Conservation (phyloP, 192 early-diverging fungal species). For the Coemansia sp. region DNA sequence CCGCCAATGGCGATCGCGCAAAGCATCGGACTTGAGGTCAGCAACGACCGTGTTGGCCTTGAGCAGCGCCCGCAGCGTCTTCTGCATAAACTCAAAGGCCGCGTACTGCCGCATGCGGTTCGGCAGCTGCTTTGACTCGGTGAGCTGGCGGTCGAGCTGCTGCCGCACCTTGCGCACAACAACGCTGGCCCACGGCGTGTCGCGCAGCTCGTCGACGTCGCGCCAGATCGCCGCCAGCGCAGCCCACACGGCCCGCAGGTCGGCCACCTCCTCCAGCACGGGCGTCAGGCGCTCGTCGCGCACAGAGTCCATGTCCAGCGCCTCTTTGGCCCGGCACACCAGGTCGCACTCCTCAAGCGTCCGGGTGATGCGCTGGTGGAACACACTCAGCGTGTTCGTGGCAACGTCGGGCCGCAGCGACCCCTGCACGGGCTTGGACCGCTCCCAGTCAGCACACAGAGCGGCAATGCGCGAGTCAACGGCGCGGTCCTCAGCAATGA, state of each 20-base stretch:
- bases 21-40: conserved; percentile 94
- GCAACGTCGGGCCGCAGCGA: conserved; percentile 86
- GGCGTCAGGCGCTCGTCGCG: conserved; percentile 72
- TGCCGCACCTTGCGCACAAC: conserved; percentile 89
- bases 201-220: conserved; percentile 77
- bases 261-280: conserved; percentile 86
- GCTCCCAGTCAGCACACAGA: conserved; percentile 89
- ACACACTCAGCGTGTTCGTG: conserved; percentile 74
- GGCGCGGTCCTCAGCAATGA: conserved; percentile 86
- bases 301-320: conserved; percentile 78
- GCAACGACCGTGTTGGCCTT: conserved; percentile 77
- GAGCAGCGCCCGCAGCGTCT: conserved; percentile 73
- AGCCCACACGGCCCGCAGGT: conserved; percentile 92
- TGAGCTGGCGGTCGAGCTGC: conserved; percentile 78
- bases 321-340: conserved; percentile 89
- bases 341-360: conserved; percentile 84
- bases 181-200: conserved; percentile 81
- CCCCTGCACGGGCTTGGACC: conserved; percentile 91
- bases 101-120: conserved; percentile 96
- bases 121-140: conserved; percentile 88
- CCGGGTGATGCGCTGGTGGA: conserved; percentile 77
- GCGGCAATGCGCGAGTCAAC: conserved; percentile 82
- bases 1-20: conserved; percentile 97
- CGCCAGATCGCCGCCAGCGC: conserved; percentile 81
- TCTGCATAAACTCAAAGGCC: conserved; percentile 92